These are phyloP conservation scores for Cercospora zeina DNA, from an alignment of 2,329 filamentous ascomycete species.

Conservation along the genomic window DNA sequence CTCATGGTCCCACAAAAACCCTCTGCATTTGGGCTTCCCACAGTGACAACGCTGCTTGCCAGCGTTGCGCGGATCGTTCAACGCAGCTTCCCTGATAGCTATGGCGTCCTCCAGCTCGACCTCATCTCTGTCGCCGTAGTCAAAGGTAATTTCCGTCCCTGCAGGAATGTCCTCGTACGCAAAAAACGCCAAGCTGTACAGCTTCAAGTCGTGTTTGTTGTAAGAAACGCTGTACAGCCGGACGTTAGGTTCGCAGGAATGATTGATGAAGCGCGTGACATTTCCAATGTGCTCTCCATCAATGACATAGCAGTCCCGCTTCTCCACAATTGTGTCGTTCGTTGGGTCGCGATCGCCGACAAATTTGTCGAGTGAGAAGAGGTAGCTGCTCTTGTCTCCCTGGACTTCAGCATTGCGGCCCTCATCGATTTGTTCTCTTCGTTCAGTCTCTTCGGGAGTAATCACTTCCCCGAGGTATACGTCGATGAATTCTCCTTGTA, in stretches of 20 bases:
- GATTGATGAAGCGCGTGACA: slow-evolving; percentile 79
- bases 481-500: slow-evolving; percentile 75
- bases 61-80: slow-evolving; percentile 54
- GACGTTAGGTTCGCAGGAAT: slow-evolving; percentile 76
- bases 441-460: slow-evolving; percentile 59
- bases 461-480: slow-evolving; percentile 67
- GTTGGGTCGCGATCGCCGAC: slow-evolving; percentile 27
- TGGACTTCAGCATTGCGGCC: slow-evolving; percentile 48
- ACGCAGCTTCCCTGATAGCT: slow-evolving; percentile 41
- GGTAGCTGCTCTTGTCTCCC: slow-evolving; percentile 71
- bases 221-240: slow-evolving; percentile 77
- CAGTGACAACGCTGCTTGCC: slow-evolving; percentile 54
- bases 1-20: slow-evolving; percentile 61
- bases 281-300: slow-evolving; percentile 75
- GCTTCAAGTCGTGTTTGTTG: slow-evolving; percentile 70
- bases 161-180: slow-evolving; percentile 65
- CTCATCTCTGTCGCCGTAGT: slow-evolving; percentile 70
- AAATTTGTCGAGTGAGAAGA: slow-evolving; percentile 83
- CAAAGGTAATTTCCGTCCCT: slow-evolving; percentile 73
- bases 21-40: slow-evolving; percentile 65
- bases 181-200: slow-evolving; percentile 78
- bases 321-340: slow-evolving; percentile 54
- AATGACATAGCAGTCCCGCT: slow-evolving; percentile 49
- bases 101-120: slow-evolving; percentile 39
- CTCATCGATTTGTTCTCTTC: slow-evolving; percentile 53